A percentile compares a stretch with the other conserved stretches of the same genome.
Evolutionary conservation across 73 alveolate species (phyloP).

Genomic region (Uronychia setigera): DNA sequence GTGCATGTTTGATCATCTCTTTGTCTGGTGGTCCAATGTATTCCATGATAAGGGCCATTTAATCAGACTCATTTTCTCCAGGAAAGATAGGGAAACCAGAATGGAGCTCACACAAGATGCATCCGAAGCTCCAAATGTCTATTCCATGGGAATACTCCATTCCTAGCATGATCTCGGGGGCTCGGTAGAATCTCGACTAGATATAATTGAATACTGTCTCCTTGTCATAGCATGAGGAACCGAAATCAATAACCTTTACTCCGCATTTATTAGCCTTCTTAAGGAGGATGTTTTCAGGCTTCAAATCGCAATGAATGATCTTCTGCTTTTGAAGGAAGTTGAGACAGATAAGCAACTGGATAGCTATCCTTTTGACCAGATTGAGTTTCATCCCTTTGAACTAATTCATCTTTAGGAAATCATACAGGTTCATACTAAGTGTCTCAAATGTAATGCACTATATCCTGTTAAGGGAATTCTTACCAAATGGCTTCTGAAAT

Average conservation of each 20-base stretch:
- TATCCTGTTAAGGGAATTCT: not conserved
- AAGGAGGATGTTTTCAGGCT: conserved; percentile 50
- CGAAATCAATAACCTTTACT: conserved; percentile 76
- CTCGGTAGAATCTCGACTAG: conserved; percentile 71
- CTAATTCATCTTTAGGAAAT: conserved; percentile 26
- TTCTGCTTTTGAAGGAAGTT: conserved; percentile 53
- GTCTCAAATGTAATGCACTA: conserved; percentile 63
- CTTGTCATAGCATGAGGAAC: conserved; percentile 39
- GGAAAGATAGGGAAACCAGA: conserved; percentile 80
- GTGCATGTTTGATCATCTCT: conserved; percentile 31
- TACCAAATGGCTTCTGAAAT: conserved; percentile 63
- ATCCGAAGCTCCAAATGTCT: conserved; percentile 91
- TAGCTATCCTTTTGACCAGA: conserved; percentile 22
- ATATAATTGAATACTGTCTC: conserved; percentile 31
- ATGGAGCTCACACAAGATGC: conserved; percentile 79
- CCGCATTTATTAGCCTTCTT: conserved; percentile 74
- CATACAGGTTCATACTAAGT: conserved; percentile 39
- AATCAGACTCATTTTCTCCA: conserved; percentile 79
- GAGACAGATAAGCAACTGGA: conserved; percentile 40
- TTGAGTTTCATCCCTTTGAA: conserved; percentile 25
- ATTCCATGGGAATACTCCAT: conserved; percentile 78
- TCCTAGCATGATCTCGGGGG: conserved; percentile 92
- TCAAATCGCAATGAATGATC: conserved; percentile 41
- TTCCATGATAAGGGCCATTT: conserved; percentile 67
- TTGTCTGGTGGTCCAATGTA: conserved; percentile 66